Evolutionary conservation across 2,329 filamentous ascomycete species (phyloP), one percentile per base, ranked within the genome.

Genomic region (Colletotrichum truncatum): DNA sequence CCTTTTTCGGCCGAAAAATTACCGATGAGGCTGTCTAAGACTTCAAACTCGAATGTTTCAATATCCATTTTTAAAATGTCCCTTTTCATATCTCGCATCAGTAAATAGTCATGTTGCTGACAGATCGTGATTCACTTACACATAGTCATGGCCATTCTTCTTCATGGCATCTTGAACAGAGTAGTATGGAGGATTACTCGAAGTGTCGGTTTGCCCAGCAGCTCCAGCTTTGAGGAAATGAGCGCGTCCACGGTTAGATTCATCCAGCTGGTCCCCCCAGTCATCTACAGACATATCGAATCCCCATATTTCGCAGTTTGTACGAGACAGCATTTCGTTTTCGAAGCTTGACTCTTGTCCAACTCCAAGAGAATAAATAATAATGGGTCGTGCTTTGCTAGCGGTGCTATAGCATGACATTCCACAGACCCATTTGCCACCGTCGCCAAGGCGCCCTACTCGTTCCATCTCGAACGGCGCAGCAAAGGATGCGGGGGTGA

Each of bases 371-470:
- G 73, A 76, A 68, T 80, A 81, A 62, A 80, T 75, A 51, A 77
- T 61, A 52, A 71, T 73, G 11, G 72, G 70, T 28, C 39, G 48
- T 14, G 53, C 66, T 16, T 53, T 54, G 5, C 65, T 60, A 45
- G 69, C 64, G 5, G 63, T 64, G 59, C 75, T 75, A 65, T 75
- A 77, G 14, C 71, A 66, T 4, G 71, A 73, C 74, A 80, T 78
- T 16, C 78, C 78, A 68, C 78, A 81, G 6, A 80, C 73, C 75
- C 77, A 78, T 64, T 81, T 81, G 7, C 79, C 79, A 14, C 79
- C 78, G 30, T 80, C 77, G 26, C 78, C 78, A 2, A 78, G 65
- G 4, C 72, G 68, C 1, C 78, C 78, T 2, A 81, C 70, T 6
- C 79, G 73, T 60, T 79, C 74, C 4, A 80, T 72, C 30, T 80